Percentiles rank a stretch among this genome's conserved stretches.
Evolutionary conservation across 768 basidiomycete genomes (phyloP).

Genomic region (Aureoboletus auriporus): DNA sequence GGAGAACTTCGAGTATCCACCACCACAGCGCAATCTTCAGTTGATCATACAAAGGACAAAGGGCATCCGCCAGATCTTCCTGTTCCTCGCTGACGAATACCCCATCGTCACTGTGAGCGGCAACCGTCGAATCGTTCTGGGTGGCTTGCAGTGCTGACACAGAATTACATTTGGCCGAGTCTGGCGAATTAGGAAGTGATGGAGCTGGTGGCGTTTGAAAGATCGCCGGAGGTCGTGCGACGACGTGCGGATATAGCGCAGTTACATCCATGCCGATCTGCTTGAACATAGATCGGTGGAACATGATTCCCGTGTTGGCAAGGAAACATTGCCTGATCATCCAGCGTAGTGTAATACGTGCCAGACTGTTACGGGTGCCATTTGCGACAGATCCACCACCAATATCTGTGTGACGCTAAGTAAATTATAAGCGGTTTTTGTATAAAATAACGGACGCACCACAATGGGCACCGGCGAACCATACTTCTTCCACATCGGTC

Average conservation of each 20-base stretch:
- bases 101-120: constrained; percentile 16
- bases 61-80: constrained; percentile 59
- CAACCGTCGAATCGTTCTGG: constrained; percentile 7
- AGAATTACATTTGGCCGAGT: constrained; percentile 7
- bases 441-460: constrained; percentile 38
- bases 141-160: constrained; percentile 16
- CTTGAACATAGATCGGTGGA: constrained; percentile 42
- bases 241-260: constrained; percentile 42
- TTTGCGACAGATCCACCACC: constrained; percentile 70
- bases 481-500: constrained; percentile 73
- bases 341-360: constrained; percentile 73
- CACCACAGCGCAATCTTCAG: constrained; percentile 44
- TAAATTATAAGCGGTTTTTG: background rate
- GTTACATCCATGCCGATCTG: constrained; percentile 44
- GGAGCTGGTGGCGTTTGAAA: constrained; percentile 18
- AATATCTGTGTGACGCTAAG: constrained; percentile 45
- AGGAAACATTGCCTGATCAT: constrained; percentile 69
- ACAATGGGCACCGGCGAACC: constrained; percentile 75
- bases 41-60: constrained; percentile 54
- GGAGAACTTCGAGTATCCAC: constrained; percentile 66
- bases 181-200: constrained; percentile 10
- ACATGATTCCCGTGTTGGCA: constrained; percentile 54
- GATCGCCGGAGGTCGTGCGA: constrained; percentile 38
- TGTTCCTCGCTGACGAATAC: constrained; percentile 47
- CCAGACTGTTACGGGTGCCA: constrained; percentile 52